These are phyloP conservation scores for Chrysanthemum makinoi DNA, from an alignment of 129 eudicot species.

Conservation along the genomic window DNA sequence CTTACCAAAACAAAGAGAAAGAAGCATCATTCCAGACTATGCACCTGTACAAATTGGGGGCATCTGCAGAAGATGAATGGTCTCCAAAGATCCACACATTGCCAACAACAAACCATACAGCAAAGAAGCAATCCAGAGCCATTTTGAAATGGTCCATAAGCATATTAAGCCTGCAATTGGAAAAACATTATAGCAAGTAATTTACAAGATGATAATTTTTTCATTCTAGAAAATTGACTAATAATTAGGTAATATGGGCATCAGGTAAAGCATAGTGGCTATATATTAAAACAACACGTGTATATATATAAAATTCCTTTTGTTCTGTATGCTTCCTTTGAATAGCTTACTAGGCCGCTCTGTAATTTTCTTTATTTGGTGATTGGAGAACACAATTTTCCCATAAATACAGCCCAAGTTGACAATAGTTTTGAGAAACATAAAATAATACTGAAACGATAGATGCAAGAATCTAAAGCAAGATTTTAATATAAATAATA, in stretches of 20 bases:
- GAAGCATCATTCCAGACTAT: neutral
- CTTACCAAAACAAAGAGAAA: neutral
- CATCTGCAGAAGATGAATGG: constrained; percentile 56
- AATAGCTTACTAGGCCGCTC: too few species aligned
- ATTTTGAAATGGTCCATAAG: constrained; percentile 60
- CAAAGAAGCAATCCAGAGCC: constrained; percentile 72
- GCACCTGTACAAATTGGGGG: constrained; percentile 68
- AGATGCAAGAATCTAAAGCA: neutral
- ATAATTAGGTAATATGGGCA: neutral
- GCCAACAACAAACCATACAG: constrained; percentile 76
- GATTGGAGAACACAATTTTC: neutral
- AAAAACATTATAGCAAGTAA: neutral
- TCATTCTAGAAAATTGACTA: neutral
- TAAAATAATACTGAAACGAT: neutral
- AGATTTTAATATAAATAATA: neutral
- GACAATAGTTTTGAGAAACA: neutral
- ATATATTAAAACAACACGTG: neutral
- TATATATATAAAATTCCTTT: too few species aligned
- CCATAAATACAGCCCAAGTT: neutral
- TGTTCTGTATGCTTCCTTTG: too few species aligned
- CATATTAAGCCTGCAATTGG: constrained; percentile 36
- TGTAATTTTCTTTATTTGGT: too few species aligned
- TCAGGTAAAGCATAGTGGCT: neutral
- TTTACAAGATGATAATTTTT: neutral
- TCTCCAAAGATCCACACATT: constrained; percentile 77